These are phyloP conservation scores for Globisporangium irregulare DNA, from an alignment of 352 stramenopile species.

Conservation along the genomic window DNA sequence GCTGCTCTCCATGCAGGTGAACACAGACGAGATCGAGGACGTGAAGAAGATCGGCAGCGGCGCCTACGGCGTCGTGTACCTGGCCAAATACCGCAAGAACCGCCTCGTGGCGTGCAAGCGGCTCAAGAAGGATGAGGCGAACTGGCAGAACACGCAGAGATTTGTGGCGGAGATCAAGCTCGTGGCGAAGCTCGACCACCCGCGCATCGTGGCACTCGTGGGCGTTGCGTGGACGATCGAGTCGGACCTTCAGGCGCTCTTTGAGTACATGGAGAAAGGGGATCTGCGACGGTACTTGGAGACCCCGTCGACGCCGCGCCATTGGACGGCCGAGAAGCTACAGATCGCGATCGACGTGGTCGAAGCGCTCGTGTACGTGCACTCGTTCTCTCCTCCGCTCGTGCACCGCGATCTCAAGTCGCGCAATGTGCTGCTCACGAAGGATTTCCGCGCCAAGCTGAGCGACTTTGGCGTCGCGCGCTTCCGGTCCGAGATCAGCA, in stretches of 20 bases:
- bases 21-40: slow-evolving; percentile 47
- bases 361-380: slow-evolving; percentile 64
- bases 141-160: slow-evolving; percentile 35
- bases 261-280: slow-evolving; percentile 62
- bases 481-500: slow-evolving; percentile 34
- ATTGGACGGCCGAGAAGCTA: slow-evolving; percentile 49
- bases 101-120: slow-evolving; percentile 46
- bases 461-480: slow-evolving; percentile 49
- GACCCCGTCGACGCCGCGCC: slow-evolving; percentile 11
- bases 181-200: slow-evolving; percentile 41
- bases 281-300: slow-evolving; percentile 45
- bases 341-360: slow-evolving; percentile 53
- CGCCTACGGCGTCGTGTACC: slow-evolving; percentile 38
- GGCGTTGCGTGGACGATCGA: slow-evolving; percentile 59
- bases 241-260: slow-evolving; percentile 50
- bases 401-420: slow-evolving; percentile 65
- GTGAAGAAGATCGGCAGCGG: slow-evolving; percentile 33
- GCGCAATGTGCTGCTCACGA: slow-evolving; percentile 46
- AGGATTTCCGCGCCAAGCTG: slow-evolving; percentile 33
- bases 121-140: slow-evolving; percentile 38
- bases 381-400: slow-evolving; percentile 57
- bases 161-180: slow-evolving; percentile 65
- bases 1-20: slow-evolving; percentile 46
- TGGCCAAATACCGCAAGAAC: slow-evolving; percentile 39
- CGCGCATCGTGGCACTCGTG: slow-evolving; percentile 45